A percentile compares a stretch with the other conserved stretches of the same genome.
Evolutionary conservation across 78 protist genomes (phyloP).

Genomic region (Diacronema lutheri): DNA sequence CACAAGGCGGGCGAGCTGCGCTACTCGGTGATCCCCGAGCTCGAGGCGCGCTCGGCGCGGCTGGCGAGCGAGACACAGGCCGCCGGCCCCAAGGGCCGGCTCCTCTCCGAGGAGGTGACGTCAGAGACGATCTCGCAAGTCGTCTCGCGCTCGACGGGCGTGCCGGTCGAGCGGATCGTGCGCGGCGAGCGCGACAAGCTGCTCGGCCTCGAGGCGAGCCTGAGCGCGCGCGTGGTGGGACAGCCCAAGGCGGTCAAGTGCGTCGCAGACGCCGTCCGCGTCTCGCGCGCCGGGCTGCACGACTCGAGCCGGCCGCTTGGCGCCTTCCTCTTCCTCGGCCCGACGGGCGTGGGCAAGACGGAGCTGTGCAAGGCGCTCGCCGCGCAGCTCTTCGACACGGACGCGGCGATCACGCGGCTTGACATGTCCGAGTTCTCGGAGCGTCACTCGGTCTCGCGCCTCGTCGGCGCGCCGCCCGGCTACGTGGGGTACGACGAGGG

Average conservation of each 20-base stretch:
- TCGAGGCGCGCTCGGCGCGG: conserved; percentile 1
- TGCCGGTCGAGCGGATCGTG: conserved; percentile 25
- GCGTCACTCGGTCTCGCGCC: conserved; percentile 43
- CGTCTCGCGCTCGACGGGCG: conserved; percentile 43
- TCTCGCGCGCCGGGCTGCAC: conserved; percentile 62
- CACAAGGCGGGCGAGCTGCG: conserved; percentile 23
- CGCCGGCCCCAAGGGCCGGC: background rate
- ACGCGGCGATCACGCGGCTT: conserved; percentile 37
- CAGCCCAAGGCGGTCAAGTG: conserved; percentile 43
- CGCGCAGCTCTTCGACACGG: conserved; percentile 85
- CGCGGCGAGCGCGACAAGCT: conserved; percentile 53
- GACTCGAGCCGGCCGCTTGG: conserved; percentile 41
- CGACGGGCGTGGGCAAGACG: conserved; percentile 74
- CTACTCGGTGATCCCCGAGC: conserved; percentile 23
- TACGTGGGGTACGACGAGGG: conserved; percentile 77
- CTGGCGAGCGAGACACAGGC: background rate
- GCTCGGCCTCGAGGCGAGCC: conserved; percentile 15
- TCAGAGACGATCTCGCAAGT: conserved; percentile 33
- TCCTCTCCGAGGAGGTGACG: conserved; percentile 18
- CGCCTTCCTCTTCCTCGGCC: conserved; percentile 60
- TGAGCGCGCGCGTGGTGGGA: conserved; percentile 34
- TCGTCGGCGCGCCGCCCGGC: conserved; percentile 58
- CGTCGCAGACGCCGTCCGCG: conserved; percentile 55
- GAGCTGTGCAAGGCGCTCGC: conserved; percentile 72
- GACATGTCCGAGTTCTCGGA: conserved; percentile 64